Conservation (phyloP, 2,329 filamentous ascomycete genomes). For the Pestalotiopsis sp. region DNA sequence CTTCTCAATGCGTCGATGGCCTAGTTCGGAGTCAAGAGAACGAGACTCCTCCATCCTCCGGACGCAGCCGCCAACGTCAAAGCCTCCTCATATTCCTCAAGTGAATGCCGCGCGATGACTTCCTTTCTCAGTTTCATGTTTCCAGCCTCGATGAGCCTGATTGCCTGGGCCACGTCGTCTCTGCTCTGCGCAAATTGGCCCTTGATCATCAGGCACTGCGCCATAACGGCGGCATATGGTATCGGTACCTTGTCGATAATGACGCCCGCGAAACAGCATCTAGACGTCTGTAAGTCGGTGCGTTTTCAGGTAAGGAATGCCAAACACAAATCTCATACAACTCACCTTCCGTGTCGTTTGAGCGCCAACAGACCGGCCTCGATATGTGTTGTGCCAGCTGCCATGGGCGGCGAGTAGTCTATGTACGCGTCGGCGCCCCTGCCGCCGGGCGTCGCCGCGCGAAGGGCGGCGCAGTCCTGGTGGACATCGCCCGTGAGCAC, state of each 20-base stretch:
- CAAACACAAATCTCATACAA: background rate
- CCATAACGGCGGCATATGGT: conserved; percentile 4
- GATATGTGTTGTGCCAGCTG: background rate
- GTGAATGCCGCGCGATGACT: background rate
- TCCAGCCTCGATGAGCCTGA: background rate
- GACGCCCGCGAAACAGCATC: conserved; percentile 5
- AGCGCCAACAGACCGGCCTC: background rate
- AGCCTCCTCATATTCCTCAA: background rate
- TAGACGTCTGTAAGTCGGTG: background rate
- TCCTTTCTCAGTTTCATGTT: conserved; percentile 2
- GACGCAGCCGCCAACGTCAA: background rate
- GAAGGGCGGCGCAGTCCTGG: background rate
- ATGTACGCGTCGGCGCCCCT: conserved; percentile 4
- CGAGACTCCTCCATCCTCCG: background rate
- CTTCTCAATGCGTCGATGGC: too few species aligned
- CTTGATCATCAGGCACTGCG: background rate
- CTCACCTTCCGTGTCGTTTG: conserved; percentile 4
- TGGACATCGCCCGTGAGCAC: background rate
- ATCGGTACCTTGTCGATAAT: background rate
- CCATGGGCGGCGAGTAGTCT: conserved; percentile 4
- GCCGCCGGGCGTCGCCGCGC: conserved; percentile 3
- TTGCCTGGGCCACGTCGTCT: background rate
- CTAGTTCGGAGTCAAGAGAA: background rate
- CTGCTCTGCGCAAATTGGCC: conserved; percentile 1
- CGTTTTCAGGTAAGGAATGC: too few species aligned